Evolutionary conservation across 202 grass and related monocot genomes (phyloP).

Genomic region (Setaria italica): DNA sequence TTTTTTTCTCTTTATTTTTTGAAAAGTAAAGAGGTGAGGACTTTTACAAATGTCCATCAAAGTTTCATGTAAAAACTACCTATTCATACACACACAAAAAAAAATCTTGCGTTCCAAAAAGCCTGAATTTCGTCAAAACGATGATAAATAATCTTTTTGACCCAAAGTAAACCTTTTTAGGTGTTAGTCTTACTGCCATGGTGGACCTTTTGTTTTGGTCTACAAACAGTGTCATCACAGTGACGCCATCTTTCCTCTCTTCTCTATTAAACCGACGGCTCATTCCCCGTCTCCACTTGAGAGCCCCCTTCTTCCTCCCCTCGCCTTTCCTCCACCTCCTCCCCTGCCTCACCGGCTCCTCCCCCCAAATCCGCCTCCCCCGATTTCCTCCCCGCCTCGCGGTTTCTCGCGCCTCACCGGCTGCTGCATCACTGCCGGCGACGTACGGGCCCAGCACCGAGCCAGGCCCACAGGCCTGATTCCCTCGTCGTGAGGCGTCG

Average conservation of each 20-base stretch:
- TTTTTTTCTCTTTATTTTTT: background rate
- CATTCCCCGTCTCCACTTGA: conserved; percentile 28
- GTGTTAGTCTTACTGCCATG: background rate
- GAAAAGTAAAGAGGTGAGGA: background rate
- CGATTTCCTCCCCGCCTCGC: background rate
- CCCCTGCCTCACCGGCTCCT: background rate
- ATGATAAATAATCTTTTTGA: background rate
- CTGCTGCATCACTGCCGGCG: background rate
- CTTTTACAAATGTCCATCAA: background rate
- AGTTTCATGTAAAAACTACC: background rate
- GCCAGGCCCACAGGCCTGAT: background rate
- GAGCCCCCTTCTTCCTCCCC: background rate
- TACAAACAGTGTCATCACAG: background rate
- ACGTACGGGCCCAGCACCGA: background rate
- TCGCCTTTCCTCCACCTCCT: background rate
- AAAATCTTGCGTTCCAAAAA: background rate
- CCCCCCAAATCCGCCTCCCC: background rate
- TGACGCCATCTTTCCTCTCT: background rate
- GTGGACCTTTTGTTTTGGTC: background rate
- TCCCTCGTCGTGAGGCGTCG: background rate
- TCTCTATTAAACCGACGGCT: background rate
- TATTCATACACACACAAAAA: background rate
- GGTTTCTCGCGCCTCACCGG: background rate
- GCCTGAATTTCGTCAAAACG: background rate
- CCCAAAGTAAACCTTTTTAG: background rate